Evolutionary conservation across 257 asterid genomes (phyloP).

Genomic region (Galeopsis tetrahit): DNA sequence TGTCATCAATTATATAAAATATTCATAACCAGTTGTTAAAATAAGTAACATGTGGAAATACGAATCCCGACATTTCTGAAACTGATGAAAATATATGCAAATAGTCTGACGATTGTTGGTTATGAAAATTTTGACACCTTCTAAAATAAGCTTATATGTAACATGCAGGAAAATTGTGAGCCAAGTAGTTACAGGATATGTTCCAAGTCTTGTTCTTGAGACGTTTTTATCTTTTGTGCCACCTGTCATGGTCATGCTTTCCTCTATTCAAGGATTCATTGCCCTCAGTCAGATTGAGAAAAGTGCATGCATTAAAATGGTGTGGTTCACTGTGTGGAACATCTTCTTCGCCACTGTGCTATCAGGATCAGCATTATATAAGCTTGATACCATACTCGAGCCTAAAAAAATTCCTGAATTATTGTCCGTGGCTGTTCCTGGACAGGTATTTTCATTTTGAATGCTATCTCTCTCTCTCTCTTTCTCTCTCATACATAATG

Average conservation of each 20-base stretch:
- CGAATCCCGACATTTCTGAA: not conserved
- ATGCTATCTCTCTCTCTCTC: conserved; percentile 15
- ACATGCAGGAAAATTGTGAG: conserved; percentile 69
- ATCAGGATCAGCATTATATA: conserved; percentile 88
- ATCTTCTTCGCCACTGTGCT: conserved; percentile 89
- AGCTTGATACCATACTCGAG: conserved; percentile 64
- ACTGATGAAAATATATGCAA: not conserved
- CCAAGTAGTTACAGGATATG: conserved; percentile 91
- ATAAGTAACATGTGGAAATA: conserved; percentile 8
- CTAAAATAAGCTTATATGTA: conserved; percentile 32
- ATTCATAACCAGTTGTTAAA: conserved; percentile 17
- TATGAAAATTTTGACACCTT: not conserved
- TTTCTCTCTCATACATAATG: not conserved
- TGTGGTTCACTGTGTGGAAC: conserved; percentile 94
- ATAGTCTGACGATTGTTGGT: not conserved
- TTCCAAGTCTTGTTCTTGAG: conserved; percentile 93
- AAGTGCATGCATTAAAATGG: conserved; percentile 87
- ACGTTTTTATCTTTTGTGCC: conserved; percentile 69
- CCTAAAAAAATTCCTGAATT: conserved; percentile 79
- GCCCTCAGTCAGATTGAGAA: conserved; percentile 86
- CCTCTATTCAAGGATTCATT: conserved; percentile 90
- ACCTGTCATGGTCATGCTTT: conserved; percentile 75
- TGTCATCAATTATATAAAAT: not conserved
- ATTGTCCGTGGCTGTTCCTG: conserved; percentile 92
- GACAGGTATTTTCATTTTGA: conserved; percentile 65